phyloP scores from a whole-genome alignment of 1,284 basidiomycete genomes.

The Rhodotorula sp. region DNA sequence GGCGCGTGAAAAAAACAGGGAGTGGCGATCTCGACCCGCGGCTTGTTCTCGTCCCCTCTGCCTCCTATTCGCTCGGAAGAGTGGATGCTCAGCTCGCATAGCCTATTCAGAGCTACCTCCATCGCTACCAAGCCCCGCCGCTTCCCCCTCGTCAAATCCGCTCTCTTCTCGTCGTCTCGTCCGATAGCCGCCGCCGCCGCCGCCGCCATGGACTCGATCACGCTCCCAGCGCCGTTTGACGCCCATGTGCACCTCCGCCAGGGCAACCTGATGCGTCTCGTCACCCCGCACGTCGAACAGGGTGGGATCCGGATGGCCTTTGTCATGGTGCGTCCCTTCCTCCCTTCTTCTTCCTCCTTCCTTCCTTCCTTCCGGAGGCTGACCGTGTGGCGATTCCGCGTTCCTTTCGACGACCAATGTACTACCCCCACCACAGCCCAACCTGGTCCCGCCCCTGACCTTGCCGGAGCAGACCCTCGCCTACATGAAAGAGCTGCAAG shows the following conservation, averaged over 20 bases:
- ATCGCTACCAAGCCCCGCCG: background rate
- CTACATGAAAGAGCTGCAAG: slow-evolving; percentile 74
- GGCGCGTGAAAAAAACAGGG: background rate
- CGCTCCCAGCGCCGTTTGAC: slow-evolving; percentile 73
- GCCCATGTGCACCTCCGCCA: slow-evolving; percentile 88
- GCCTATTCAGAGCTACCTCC: background rate
- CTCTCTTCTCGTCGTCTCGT: background rate
- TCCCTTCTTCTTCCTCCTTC: slow-evolving; percentile 1
- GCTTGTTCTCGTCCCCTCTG: background rate
- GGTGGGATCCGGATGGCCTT: slow-evolving; percentile 92
- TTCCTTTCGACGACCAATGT: background rate
- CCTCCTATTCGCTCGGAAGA: background rate
- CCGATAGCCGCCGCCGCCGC: background rate
- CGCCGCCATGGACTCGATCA: slow-evolving; percentile 43
- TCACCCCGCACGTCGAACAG: slow-evolving; percentile 82
- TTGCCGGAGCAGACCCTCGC: slow-evolving; percentile 75
- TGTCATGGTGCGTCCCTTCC: slow-evolving; percentile 73
- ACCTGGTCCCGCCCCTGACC: slow-evolving; percentile 88
- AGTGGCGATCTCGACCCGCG: background rate
- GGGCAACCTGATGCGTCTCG: slow-evolving; percentile 74
- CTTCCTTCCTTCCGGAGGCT: slow-evolving; percentile 15
- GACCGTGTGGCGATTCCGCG: background rate
- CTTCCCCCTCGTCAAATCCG: background rate
- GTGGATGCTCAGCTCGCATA: background rate
- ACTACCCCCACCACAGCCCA: slow-evolving; percentile 63